These are phyloP conservation scores for Monosporascus sp. DNA, from an alignment of 2,329 filamentous ascomycete species.

Conservation along the genomic window DNA sequence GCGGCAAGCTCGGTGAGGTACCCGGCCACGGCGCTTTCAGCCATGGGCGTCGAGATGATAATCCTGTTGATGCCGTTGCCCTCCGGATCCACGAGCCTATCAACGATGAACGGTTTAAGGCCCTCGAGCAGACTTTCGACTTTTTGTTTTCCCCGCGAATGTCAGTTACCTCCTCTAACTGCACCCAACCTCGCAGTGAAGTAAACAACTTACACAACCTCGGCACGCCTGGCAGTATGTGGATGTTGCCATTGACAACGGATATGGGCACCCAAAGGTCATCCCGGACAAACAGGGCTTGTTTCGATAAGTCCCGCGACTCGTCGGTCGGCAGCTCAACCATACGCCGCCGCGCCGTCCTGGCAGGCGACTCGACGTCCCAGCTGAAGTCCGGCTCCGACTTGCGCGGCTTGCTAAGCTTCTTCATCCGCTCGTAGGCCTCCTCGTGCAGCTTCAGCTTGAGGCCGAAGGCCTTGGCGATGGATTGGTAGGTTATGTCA, in stretches of 20 bases:
- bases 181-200: no score
- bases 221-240: constrained; percentile 89
- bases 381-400: constrained; percentile 74
- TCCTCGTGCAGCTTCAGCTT: constrained; percentile 71
- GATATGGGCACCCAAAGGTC: constrained; percentile 87
- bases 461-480: constrained; percentile 81
- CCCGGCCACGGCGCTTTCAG: constrained; percentile 78
- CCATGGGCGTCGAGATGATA: constrained; percentile 78
- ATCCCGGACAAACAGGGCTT: constrained; percentile 73
- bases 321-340: constrained; percentile 76
- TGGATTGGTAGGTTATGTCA: constrained; percentile 93
- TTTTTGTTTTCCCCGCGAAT: constrained; percentile 16
- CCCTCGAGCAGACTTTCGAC: constrained; percentile 72
- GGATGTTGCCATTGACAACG: constrained; percentile 86
- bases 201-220: constrained; percentile 54
- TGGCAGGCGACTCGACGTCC: constrained; percentile 72
- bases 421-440: constrained; percentile 78
- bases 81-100: constrained; percentile 71
- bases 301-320: constrained; percentile 56
- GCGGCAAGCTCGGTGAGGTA: constrained; percentile 77
- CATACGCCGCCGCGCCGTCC: constrained; percentile 85
- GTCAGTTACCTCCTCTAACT: no score
- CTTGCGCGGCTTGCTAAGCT: constrained; percentile 66
- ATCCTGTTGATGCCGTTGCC: constrained; percentile 75
- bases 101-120: constrained; percentile 63